Evolutionary conservation across 148 eudicot genomes (phyloP).

Genomic region (Pouteria glomerata): DNA sequence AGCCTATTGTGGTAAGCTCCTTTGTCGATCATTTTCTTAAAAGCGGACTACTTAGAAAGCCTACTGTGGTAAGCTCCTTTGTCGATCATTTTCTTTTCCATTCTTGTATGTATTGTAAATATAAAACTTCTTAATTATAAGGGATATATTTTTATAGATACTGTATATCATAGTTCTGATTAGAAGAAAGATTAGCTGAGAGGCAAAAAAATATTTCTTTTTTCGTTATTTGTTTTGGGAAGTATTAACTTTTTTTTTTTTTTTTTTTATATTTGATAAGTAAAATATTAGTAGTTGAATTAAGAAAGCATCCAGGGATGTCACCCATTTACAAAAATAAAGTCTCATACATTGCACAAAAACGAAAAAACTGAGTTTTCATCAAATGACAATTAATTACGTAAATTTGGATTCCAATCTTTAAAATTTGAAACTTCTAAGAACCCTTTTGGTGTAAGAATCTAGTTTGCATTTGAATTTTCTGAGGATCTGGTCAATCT

Average conservation of each 20-base stretch:
- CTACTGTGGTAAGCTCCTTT: conserved; percentile 48
- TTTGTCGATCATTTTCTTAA: conserved; percentile 26
- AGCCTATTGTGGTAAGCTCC: conserved; percentile 54
- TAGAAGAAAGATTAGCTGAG: background rate
- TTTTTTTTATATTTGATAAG: no score
- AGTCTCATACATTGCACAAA: no score
- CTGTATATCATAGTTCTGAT: background rate
- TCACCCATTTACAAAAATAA: no score
- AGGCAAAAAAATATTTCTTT: background rate
- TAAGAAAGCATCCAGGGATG: no score
- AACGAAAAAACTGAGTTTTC: no score
- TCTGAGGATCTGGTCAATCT: no score
- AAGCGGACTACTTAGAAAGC: conserved; percentile 43
- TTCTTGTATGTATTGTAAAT: background rate
- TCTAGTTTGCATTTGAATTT: background rate
- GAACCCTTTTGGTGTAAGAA: background rate
- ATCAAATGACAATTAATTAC: no score
- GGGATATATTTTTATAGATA: background rate
- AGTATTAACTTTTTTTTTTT: no score
- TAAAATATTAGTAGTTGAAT: no score
- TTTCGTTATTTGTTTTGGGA: background rate
- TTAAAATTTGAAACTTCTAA: background rate
- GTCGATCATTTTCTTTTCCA: no score
- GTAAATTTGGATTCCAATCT: no score
- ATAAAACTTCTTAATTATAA: no score